These are phyloP conservation scores for Cryptococcus maquisensis DNA, from an alignment of 1,284 basidiomycete genomes.

Conservation along the genomic window DNA sequence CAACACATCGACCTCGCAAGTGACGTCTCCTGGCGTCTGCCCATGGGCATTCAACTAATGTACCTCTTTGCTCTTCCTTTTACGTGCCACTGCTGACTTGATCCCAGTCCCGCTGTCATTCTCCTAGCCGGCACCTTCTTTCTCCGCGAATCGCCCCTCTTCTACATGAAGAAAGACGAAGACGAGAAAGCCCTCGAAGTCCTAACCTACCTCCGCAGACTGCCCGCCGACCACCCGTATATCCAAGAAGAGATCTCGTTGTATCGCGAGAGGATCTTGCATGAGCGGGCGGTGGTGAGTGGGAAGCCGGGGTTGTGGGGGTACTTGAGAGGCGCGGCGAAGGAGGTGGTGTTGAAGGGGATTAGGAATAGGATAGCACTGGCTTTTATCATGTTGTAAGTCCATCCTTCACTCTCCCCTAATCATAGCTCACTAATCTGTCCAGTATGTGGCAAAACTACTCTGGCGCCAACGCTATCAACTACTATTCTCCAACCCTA, in stretches of 20 bases:
- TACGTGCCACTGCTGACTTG: background rate
- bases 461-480: slow-evolving; percentile 27
- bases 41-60: slow-evolving; percentile 55
- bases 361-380: slow-evolving; percentile 32
- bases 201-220: slow-evolving; percentile 49
- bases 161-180: slow-evolving; percentile 51
- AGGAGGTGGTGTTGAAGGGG: slow-evolving; percentile 19
- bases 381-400: slow-evolving; percentile 27
- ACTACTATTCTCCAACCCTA: slow-evolving; percentile 32
- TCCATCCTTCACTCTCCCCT: too few relatives aligned
- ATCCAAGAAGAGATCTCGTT: slow-evolving; percentile 46
- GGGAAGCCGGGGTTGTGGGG: slow-evolving; percentile 18
- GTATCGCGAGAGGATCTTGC: slow-evolving; percentile 23
- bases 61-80: background rate
- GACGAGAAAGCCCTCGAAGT: slow-evolving; percentile 48
- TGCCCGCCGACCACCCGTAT: slow-evolving; percentile 43
- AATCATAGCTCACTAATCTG: too few relatives aligned
- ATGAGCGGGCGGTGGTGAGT: slow-evolving; percentile 18
- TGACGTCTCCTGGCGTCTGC: slow-evolving; percentile 49
- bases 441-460: too few relatives aligned
- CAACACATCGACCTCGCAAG: slow-evolving; percentile 43
- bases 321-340: slow-evolving; percentile 18
- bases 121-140: slow-evolving; percentile 50
- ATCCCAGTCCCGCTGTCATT: slow-evolving; percentile 49
- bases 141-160: slow-evolving; percentile 53